phyloP scores from a whole-genome alignment of 176 grass and related monocot genomes.

The Oropetium thomaeum region DNA sequence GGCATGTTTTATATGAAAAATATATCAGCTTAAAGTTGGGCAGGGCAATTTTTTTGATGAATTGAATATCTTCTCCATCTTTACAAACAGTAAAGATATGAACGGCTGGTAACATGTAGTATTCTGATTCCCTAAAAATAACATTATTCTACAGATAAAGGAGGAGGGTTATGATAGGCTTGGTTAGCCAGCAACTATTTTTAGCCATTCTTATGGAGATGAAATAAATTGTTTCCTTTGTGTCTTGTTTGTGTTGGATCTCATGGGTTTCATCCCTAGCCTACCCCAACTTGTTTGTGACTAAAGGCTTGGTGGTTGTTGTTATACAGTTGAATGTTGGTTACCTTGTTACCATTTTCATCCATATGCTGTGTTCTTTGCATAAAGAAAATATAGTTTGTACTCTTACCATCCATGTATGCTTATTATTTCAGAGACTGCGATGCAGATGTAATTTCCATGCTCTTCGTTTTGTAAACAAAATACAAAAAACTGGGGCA shows the following conservation, averaged over 20 bases:
- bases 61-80: background rate
- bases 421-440: conserved; percentile 57
- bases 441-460: conserved; percentile 99
- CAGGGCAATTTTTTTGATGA: background rate
- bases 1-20: background rate
- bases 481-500: conserved; percentile 87
- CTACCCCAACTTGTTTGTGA: no score
- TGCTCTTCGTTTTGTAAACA: conserved; percentile 79
- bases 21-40: background rate
- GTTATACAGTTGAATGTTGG: background rate
- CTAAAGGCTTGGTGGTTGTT: no score
- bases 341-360: background rate
- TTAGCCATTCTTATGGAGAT: no score
- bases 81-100: background rate
- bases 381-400: background rate
- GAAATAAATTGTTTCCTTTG: no score
- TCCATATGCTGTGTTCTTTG: background rate
- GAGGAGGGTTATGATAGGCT: no score
- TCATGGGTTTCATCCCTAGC: no score
- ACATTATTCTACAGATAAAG: no score
- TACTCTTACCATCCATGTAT: conserved; percentile 17
- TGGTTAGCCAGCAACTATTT: no score
- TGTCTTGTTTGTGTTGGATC: no score
- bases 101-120: background rate
- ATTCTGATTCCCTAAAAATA: no score